Base-by-base conservation (phyloP, 2,329 filamentous ascomycete genomes). In the Xylaria multiplex region DNA sequence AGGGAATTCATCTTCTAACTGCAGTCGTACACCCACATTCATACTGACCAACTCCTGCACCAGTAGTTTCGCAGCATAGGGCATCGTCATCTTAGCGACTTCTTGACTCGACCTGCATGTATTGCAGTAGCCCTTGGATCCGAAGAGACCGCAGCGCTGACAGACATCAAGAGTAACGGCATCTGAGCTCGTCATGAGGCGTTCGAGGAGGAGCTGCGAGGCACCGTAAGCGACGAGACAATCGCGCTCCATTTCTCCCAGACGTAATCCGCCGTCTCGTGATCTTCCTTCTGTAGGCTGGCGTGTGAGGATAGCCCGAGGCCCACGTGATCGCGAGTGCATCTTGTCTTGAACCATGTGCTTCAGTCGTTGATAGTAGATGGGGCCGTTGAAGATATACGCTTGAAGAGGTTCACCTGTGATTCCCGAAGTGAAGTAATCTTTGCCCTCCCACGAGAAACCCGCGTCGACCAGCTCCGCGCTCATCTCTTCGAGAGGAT, bases 261-360 rank as follows among this genome's bases (percentile, higher is more conserved):
- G 83, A 77, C 96, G 90, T 49, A 99, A 84, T 79, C 96, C 96
- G 79, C 96, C 96, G 71, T 97, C 93, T 64, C 95, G 85, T 8
- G 94, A 97, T 73, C 96, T 89, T 84, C 96, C 96, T 82, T 99
- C 96, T 0, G 95, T 99, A 0, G 96, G 96, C 78, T 99, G 96
- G 9, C 96, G 90, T 0, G 96, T 99, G 30, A 99, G 85, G 70
- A 97, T 96, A 30, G 95, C 95, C 13, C 92, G 87, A 0, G 96
- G 96, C 0, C 96, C 96, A 14, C 93, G 90, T 2, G 95, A 90
- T 68, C 96, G 93, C 37, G 93, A 95, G 81, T 99, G 96, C 96
- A 99, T 98, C 83, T 99, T 99, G 79, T 99, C 96, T 79, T 98
- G 94, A 3, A 99, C 96, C 96, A 99, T 99, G 85, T 99, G 96